Percentiles rank a stretch among this genome's conserved stretches.
Evolutionary conservation across 1,139 yeast species (phyloP).

Genomic region (Pichia terricola): DNA sequence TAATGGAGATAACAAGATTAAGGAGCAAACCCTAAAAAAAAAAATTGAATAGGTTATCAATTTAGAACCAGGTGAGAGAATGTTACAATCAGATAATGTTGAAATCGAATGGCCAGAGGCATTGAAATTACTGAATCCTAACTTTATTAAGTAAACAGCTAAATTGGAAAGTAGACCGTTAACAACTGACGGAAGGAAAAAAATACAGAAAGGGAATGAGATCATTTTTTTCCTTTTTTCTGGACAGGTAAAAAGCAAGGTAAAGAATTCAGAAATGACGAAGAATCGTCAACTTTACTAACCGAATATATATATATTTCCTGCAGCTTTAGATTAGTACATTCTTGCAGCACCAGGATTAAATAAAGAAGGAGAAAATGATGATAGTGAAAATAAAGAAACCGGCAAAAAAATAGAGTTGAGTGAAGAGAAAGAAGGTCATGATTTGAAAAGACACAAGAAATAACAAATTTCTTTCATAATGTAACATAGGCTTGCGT

Average conservation of each 20-base stretch:
- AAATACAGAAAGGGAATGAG: constrained; percentile 61
- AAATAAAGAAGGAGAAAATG: constrained; percentile 33
- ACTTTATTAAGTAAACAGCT: constrained; percentile 32
- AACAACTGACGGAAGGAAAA: constrained; percentile 41
- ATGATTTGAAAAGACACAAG: constrained; percentile 11
- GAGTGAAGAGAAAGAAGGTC: constrained; percentile 35
- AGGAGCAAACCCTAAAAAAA: constrained; percentile 46
- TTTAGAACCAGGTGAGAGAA: constrained; percentile 43
- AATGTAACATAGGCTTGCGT: no score
- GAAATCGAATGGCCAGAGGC: constrained; percentile 52
- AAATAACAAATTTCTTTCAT: neutral
- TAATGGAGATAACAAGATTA: constrained; percentile 27
- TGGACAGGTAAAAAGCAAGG: constrained; percentile 73
- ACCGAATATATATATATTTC: constrained; percentile 51
- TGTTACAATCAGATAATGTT: constrained; percentile 37
- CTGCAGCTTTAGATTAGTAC: constrained; percentile 64
- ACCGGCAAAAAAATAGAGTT: constrained; percentile 50
- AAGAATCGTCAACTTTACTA: constrained; percentile 53
- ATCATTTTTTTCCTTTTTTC: constrained; percentile 64
- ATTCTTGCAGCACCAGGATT: constrained; percentile 55
- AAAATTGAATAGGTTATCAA: constrained; percentile 34
- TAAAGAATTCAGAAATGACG: constrained; percentile 65
- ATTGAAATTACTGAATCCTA: constrained; percentile 45
- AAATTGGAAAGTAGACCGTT: constrained; percentile 13
- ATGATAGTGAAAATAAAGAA: constrained; percentile 33